Conservation (phyloP, 768 basidiomycete species). For the Naematelia aurantialba region DNA sequence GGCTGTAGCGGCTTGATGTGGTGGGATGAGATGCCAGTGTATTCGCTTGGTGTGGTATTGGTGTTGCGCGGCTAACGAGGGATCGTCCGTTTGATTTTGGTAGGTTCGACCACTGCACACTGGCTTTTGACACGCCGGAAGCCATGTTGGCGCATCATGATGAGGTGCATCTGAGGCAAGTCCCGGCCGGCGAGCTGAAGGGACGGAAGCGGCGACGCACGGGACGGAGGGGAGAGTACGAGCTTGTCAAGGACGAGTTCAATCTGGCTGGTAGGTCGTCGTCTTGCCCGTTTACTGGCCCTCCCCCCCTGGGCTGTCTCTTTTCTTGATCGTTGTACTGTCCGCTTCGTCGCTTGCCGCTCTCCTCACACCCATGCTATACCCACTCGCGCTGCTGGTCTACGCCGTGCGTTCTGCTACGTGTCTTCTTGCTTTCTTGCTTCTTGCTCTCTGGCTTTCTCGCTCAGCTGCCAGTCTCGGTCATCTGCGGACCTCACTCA, state of each 20-base stretch:
- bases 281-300: background rate
- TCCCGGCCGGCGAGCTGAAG: background rate
- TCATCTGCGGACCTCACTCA: too few species aligned
- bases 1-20: background rate
- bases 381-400: too few species aligned
- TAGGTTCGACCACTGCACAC: background rate
- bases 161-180: background rate
- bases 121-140: background rate
- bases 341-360: too few species aligned
- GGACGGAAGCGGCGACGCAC: background rate
- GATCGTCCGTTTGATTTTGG: background rate
- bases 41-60: too few species aligned
- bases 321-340: too few species aligned
- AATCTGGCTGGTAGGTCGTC: background rate
- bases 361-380: too few species aligned
- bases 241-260: background rate
- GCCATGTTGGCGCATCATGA: background rate
- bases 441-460: too few species aligned
- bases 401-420: too few species aligned
- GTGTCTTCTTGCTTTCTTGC: too few species aligned
- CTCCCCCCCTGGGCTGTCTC: too few species aligned
- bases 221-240: background rate
- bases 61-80: background rate
- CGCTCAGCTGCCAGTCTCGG: too few species aligned
- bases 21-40: too few species aligned